phyloP scores from a whole-genome alignment of 176 grass and related monocot species.

The Juncus effusus region DNA sequence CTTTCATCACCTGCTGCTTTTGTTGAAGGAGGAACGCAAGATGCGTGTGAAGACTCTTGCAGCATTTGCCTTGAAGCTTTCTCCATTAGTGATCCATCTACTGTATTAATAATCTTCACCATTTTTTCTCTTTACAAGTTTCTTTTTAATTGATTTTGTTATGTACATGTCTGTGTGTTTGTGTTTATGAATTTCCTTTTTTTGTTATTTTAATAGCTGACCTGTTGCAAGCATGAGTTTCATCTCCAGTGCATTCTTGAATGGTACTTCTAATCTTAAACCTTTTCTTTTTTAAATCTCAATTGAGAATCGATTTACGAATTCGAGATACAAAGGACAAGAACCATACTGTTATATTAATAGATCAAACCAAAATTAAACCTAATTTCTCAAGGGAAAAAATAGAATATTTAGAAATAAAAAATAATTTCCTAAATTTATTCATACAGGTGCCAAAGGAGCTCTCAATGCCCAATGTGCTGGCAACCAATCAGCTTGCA shows the following conservation, averaged over 20 bases:
- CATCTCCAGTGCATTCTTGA: slow-evolving; percentile 99
- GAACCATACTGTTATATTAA: not conserved
- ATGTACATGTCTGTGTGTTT: slow-evolving; percentile 5
- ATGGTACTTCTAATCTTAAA: slow-evolving; percentile 48
- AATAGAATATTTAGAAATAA: slow-evolving; percentile 3
- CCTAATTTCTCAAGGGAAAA: slow-evolving; percentile 1
- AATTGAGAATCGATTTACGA: slow-evolving; percentile 19
- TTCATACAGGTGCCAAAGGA: slow-evolving; percentile 76
- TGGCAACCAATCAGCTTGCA: slow-evolving; percentile 83
- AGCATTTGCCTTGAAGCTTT: slow-evolving; percentile 91
- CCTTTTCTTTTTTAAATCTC: slow-evolving; percentile 1
- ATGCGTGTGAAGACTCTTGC: slow-evolving; percentile 90
- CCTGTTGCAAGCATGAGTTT: slow-evolving; percentile 90
- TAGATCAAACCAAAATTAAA: not conserved
- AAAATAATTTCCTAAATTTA: not conserved
- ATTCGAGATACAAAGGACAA: not conserved
- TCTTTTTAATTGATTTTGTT: slow-evolving; percentile 6
- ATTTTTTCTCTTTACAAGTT: slow-evolving; percentile 16
- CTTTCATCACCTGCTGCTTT: slow-evolving; percentile 70
- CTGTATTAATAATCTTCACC: slow-evolving; percentile 39
- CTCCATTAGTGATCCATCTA: slow-evolving; percentile 69
- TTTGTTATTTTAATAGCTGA: slow-evolving; percentile 59
- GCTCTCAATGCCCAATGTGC: slow-evolving; percentile 97
- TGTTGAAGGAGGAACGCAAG: slow-evolving; percentile 89
- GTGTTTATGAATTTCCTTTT: slow-evolving; percentile 7